phyloP scores from a whole-genome alignment of 495 filamentous ascomycete species.

The Daldinia vernicosa region DNA sequence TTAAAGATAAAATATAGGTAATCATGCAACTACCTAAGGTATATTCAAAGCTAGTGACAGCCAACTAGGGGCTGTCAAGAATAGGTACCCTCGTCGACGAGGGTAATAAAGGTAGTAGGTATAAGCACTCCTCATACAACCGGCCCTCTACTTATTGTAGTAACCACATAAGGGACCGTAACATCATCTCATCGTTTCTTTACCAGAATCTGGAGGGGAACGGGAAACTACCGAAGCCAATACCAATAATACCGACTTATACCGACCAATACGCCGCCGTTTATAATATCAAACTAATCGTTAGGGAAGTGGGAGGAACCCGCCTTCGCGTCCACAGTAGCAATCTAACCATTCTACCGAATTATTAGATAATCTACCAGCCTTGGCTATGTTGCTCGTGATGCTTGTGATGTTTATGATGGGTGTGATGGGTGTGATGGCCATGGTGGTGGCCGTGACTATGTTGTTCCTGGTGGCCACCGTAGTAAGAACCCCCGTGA shows the following conservation, averaged over 20 bases:
- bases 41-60: too few relatives aligned
- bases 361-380: conserved; percentile 8
- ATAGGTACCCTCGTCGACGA: not conserved
- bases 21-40: too few relatives aligned
- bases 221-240: not conserved
- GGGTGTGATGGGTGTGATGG: conserved; percentile 11
- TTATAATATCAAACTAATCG: not conserved
- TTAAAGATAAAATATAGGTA: too few relatives aligned
- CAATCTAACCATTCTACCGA: not conserved
- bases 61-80: not conserved
- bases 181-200: not conserved
- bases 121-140: not conserved
- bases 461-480: conserved; percentile 29
- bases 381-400: conserved; percentile 28
- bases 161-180: not conserved
- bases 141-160: not conserved
- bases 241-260: not conserved
- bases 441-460: conserved; percentile 29
- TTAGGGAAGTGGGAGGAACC: not conserved
- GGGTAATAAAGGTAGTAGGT: not conserved
- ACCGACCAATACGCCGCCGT: not conserved
- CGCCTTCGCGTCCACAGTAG: not conserved
- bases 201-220: not conserved
- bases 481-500: not conserved
- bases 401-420: conserved; percentile 36